phyloP scores from a whole-genome alignment of 2,329 filamentous ascomycete genomes.

The Exophiala sideris region DNA sequence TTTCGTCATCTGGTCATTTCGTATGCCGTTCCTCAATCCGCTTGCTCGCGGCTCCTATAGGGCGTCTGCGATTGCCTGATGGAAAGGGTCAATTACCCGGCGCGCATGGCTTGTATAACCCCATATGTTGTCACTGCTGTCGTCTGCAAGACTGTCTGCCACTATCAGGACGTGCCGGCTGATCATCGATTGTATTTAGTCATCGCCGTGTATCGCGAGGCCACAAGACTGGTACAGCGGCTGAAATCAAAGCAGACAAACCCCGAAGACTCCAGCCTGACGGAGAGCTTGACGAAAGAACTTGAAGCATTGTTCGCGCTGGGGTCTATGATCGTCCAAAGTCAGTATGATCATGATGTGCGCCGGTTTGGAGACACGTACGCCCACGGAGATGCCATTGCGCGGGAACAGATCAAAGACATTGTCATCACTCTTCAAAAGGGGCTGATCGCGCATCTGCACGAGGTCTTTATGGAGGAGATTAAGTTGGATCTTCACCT shows the following conservation, averaged over 20 bases:
- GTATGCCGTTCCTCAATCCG: too few relatives aligned
- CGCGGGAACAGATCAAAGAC: constrained; percentile 38
- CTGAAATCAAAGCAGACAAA: constrained; percentile 29
- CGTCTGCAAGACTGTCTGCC: too few relatives aligned
- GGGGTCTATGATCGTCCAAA: constrained; percentile 33
- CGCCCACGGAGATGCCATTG: constrained; percentile 35
- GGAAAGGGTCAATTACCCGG: too few relatives aligned
- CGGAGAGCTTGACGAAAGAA: constrained; percentile 27
- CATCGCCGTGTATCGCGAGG: constrained; percentile 33
- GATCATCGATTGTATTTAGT: constrained; percentile 22
- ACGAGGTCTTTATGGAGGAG: constrained; percentile 32
- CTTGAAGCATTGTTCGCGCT: constrained; percentile 36
- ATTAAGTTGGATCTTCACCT: constrained; percentile 31
- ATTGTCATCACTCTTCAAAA: constrained; percentile 37
- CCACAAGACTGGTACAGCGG: constrained; percentile 29
- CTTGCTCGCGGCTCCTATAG: too few relatives aligned
- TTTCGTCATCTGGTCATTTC: too few relatives aligned
- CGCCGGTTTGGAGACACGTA: constrained; percentile 35
- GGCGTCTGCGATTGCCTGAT: too few relatives aligned
- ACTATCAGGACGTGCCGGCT: background rate
- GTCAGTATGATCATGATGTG: constrained; percentile 35
- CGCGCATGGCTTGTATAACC: too few relatives aligned
- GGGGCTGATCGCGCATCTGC: constrained; percentile 35
- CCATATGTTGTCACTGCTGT: too few relatives aligned
- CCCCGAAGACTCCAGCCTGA: constrained; percentile 18